These are phyloP conservation scores for Entophlyctis luteolus DNA, from an alignment of 192 early-diverging fungal genomes.

Conservation along the genomic window DNA sequence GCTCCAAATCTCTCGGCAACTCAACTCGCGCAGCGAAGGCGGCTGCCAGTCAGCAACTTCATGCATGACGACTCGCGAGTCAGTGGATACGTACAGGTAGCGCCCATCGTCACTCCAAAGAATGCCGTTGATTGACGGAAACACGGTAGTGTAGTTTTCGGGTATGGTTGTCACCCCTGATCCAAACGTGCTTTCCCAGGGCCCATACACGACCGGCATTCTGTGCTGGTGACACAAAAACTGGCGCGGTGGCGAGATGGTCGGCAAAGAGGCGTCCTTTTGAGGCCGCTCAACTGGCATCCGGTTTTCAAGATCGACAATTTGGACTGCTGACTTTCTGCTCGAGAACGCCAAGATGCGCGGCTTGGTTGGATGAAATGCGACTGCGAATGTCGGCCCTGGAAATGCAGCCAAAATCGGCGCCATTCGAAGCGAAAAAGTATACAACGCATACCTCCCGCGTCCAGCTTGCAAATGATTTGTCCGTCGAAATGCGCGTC, in stretches of 20 bases:
- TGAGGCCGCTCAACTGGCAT: neutral
- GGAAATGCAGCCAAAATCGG: too few species aligned
- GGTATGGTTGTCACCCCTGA: neutral
- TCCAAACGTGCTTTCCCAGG: neutral
- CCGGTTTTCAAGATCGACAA: conserved; percentile 2
- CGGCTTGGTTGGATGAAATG: conserved; percentile 22
- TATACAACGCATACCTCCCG: conserved; percentile 6
- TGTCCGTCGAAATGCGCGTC: neutral
- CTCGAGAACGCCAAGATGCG: conserved; percentile 13
- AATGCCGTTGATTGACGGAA: conserved; percentile 4
- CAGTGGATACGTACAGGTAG: conserved; percentile 4
- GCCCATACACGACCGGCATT: neutral
- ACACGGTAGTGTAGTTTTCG: neutral
- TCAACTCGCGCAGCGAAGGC: neutral
- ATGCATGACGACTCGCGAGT: conserved; percentile 13
- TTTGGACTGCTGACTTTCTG: conserved; percentile 9
- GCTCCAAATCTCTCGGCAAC: conserved; percentile 1
- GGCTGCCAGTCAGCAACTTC: neutral
- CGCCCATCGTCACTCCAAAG: conserved; percentile 17
- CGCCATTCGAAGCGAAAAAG: too few species aligned
- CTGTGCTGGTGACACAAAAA: conserved; percentile 14
- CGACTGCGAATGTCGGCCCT: conserved; percentile 15
- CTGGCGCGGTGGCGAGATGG: conserved; percentile 12
- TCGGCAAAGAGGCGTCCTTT: neutral
- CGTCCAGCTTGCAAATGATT: conserved; percentile 7